Conservation (phyloP, 257 asterid genomes). For the Nicotiana sylvestris region DNA sequence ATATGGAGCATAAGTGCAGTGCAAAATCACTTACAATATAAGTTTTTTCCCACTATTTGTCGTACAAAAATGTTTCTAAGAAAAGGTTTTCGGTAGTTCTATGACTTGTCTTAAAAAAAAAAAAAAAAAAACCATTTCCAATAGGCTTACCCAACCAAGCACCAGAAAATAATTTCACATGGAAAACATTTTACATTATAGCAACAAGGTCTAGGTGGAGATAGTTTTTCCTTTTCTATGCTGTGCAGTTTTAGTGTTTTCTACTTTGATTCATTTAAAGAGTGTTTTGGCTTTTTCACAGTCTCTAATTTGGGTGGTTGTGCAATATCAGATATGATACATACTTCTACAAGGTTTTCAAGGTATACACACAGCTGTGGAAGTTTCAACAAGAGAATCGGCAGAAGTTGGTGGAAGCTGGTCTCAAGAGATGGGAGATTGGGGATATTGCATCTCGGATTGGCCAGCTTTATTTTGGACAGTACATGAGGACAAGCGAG, state of each 20-base stretch:
- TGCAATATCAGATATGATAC: slow-evolving; percentile 66
- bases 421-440: slow-evolving; percentile 97
- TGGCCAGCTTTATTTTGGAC: slow-evolving; percentile 97
- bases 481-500: slow-evolving; percentile 98
- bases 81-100: too few relatives aligned
- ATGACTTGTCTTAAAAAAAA: too few relatives aligned
- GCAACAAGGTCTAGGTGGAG: neutral
- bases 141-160: neutral
- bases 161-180: neutral
- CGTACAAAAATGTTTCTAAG: neutral
- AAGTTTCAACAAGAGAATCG: slow-evolving; percentile 94
- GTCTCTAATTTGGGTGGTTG: slow-evolving; percentile 6
- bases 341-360: slow-evolving; percentile 85
- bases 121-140: too few relatives aligned
- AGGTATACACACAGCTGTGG: slow-evolving; percentile 92
- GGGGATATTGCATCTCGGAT: slow-evolving; percentile 98
- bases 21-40: neutral
- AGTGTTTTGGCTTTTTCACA: neutral
- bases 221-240: neutral
- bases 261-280: neutral
- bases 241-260: neutral
- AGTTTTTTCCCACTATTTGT: neutral
- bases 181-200: neutral
- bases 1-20: neutral
- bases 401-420: slow-evolving; percentile 90